These are phyloP conservation scores for Escovopsis weberi DNA, from an alignment of 2,329 filamentous ascomycete species.

Conservation along the genomic window DNA sequence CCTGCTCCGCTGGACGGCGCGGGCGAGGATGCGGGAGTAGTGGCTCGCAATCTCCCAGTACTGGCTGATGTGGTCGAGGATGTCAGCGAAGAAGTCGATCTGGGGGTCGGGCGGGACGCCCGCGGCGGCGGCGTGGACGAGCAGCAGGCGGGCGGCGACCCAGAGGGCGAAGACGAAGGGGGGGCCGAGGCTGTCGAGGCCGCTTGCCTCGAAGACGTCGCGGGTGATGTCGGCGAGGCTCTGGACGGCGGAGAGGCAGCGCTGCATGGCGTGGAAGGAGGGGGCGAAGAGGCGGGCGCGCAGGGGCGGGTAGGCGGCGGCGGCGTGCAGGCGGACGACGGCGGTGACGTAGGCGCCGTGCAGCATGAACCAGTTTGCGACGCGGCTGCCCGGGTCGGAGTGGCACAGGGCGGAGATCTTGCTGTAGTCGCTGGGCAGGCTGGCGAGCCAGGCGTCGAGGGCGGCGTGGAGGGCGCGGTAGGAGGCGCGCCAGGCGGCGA, in stretches of 20 bases:
- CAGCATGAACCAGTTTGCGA: conserved; percentile 33
- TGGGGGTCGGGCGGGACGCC: conserved; percentile 22
- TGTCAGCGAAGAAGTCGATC: conserved; percentile 30
- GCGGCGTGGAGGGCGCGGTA: conserved; percentile 25
- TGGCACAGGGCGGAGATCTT: conserved; percentile 30
- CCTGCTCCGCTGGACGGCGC: conserved; percentile 22
- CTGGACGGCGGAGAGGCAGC: conserved; percentile 28
- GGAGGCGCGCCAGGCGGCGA: conserved; percentile 26
- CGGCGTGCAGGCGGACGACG: conserved; percentile 28
- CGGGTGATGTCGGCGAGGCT: conserved; percentile 28
- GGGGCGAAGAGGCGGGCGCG: conserved; percentile 26
- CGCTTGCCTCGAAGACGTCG: conserved; percentile 28
- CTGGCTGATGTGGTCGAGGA: conserved; percentile 24
- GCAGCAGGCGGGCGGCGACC: conserved; percentile 25
- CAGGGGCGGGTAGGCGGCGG: conserved; percentile 26
- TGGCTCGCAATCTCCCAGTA: conserved; percentile 30
- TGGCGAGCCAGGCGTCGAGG: conserved; percentile 27
- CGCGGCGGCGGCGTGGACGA: conserved; percentile 26
- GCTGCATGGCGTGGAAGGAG: conserved; percentile 30
- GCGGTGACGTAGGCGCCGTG: conserved; percentile 30
- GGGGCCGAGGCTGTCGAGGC: conserved; percentile 26
- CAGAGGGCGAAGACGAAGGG: conserved; percentile 31
- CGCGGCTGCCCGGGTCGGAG: conserved; percentile 28
- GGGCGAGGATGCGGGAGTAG: conserved; percentile 25
- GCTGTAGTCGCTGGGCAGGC: conserved; percentile 28